Percentiles rank a stretch among this genome's conserved stretches.
These are phyloP conservation scores for Copromyces sp. DNA, from an alignment of 495 filamentous ascomycete species.

Conservation along the genomic window DNA sequence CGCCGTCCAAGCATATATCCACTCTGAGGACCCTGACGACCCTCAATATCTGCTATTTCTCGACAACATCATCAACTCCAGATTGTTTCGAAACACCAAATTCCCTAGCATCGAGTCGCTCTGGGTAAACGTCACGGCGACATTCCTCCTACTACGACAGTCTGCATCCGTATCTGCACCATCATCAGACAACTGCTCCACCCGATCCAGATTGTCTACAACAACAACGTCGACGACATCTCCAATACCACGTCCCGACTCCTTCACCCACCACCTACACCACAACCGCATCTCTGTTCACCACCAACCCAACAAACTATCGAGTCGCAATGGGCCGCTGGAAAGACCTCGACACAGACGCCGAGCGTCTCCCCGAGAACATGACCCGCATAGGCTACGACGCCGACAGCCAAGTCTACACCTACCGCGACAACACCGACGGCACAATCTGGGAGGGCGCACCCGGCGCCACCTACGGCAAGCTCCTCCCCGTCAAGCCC, in stretches of 20 bases:
- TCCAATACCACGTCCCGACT: neutral
- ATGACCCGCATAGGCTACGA: conserved; percentile 45
- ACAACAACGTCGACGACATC: neutral
- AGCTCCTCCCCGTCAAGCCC: conserved; percentile 22
- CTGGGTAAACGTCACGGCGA: neutral
- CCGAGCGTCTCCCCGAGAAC: conserved; percentile 41
- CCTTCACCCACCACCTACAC: neutral
- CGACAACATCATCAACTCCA: neutral
- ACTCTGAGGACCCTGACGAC: neutral
- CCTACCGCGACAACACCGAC: conserved; percentile 32
- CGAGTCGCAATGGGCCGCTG: conserved; percentile 27
- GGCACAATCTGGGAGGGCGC: conserved; percentile 34
- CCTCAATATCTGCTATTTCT: neutral
- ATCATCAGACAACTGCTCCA: neutral
- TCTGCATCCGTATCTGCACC: neutral
- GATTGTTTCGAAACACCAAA: neutral
- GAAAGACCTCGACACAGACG: conserved; percentile 37
- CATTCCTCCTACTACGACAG: neutral
- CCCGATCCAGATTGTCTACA: neutral
- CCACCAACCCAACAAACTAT: neutral
- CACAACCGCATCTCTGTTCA: neutral
- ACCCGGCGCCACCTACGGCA: conserved; percentile 35
- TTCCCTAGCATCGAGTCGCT: neutral
- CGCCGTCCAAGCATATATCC: neutral
- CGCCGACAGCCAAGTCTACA: conserved; percentile 41